Conservation (phyloP, 1,284 basidiomycete genomes). For the Cutaneotrichosporon daszewskae region DNA sequence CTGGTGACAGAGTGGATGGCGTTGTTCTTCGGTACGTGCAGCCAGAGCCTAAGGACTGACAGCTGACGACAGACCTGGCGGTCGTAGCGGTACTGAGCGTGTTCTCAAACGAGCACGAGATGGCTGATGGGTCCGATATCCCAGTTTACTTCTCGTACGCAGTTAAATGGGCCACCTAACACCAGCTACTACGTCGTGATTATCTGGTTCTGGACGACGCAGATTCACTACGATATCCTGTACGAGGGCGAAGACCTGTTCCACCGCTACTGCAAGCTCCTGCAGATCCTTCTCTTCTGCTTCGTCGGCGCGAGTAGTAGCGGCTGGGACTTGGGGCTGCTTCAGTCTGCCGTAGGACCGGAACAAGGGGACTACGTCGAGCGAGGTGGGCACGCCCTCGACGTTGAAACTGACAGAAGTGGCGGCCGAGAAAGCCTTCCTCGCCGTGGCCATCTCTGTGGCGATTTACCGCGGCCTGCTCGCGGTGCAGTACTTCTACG, state of each 20-base stretch:
- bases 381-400: too few relatives aligned
- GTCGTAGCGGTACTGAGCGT: not conserved
- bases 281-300: slow-evolving; percentile 29
- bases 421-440: too few relatives aligned
- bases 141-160: not conserved
- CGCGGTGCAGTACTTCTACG: too few relatives aligned
- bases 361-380: too few relatives aligned
- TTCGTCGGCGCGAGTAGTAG: slow-evolving; percentile 32
- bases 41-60: too few relatives aligned
- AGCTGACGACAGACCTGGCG: not conserved
- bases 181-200: slow-evolving; percentile 25
- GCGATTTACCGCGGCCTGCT: too few relatives aligned
- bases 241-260: slow-evolving; percentile 28
- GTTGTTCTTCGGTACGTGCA: too few relatives aligned
- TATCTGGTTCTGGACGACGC: slow-evolving; percentile 30
- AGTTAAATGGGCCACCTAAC: not conserved
- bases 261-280: slow-evolving; percentile 26
- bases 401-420: too few relatives aligned
- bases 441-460: too few relatives aligned
- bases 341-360: too few relatives aligned
- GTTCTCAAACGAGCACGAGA: not conserved
- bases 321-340: slow-evolving; percentile 18
- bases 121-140: not conserved
- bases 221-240: slow-evolving; percentile 31
- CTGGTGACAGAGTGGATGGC: too few relatives aligned